phyloP scores from a whole-genome alignment of 176 grass and related monocot genomes.

The Oryza nivara region DNA sequence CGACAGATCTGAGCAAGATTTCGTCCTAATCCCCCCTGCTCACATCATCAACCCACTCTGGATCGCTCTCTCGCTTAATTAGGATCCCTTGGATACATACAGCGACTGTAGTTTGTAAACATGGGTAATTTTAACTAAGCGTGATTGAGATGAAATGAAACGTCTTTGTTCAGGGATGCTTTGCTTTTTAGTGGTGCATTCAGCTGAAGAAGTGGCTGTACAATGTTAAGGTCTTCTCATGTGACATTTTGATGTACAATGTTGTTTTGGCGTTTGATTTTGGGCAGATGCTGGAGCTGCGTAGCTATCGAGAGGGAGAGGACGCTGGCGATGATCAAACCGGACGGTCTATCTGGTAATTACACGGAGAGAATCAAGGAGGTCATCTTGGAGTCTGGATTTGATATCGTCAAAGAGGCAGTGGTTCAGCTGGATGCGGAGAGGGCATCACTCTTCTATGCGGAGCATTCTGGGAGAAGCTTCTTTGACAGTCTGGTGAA shows the following conservation, averaged over 20 bases:
- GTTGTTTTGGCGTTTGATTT: slow-evolving; percentile 12
- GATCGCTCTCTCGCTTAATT: slow-evolving; percentile 6
- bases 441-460: slow-evolving; percentile 70
- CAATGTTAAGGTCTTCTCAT: not conserved
- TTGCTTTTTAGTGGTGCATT: not conserved
- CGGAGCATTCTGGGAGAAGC: slow-evolving; percentile 73
- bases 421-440: slow-evolving; percentile 52
- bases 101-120: not conserved
- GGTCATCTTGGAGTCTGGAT: slow-evolving; percentile 66
- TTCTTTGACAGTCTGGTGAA: slow-evolving; percentile 81
- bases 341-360: slow-evolving; percentile 73
- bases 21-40: not conserved
- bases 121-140: not conserved
- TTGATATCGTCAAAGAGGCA: slow-evolving; percentile 60
- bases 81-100: not conserved
- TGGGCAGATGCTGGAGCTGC: slow-evolving; percentile 51
- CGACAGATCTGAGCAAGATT: slow-evolving; percentile 29
- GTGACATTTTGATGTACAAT: not conserved
- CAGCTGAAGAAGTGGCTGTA: not conserved
- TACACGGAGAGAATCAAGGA: slow-evolving; percentile 66
- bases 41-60: not conserved
- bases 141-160: not conserved
- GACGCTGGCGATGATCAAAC: slow-evolving; percentile 87
- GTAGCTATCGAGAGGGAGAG: slow-evolving; percentile 51
- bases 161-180: not conserved